Base-by-base conservation (phyloP, 345 rosid genomes). In the Pistacia atlantica region DNA sequence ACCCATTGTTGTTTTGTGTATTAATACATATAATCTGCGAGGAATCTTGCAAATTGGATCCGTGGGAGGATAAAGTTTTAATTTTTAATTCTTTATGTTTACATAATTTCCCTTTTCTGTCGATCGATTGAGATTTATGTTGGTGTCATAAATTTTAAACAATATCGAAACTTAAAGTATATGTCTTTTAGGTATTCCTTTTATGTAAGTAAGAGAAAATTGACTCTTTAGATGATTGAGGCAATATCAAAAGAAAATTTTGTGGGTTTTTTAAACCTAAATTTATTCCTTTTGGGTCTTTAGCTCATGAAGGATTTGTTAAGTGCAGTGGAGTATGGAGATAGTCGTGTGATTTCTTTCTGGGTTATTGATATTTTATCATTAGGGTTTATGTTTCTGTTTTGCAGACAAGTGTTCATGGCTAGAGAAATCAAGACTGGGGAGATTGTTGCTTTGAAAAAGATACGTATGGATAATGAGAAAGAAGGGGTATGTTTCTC, bases 391-490 rank as follows among this genome's bases (percentile, higher is more conserved):
- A 52, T 54, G 45, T 55, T 35, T 52, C 20, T 38, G 1, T 74
- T 56, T 80, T 85, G 86, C 91, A 96, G 97, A 67, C 97, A 93
- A 87, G 99, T 96, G 45, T 96, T 89, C 88, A 96, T 90, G 99
- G 99, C 98, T 14, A 89, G 79, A 80, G 99, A 96, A 74, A 90
- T 83, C 74, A 84, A 89, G 84, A 89, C 99, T 0, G 93, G 97
- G 63, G 98, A 92, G 88, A 93, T 92, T 68, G 98, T 93, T 78
- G 98, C 99, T 75, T 74, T 93, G 87, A 95, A 95, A 87, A 95
- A 91, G 85, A 92, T 93, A 58, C 89, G 99, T 75, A 95, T 96
- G 99, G 99, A 96, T 77, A 93, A 93, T 72, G 99, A 96, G 83
- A 91, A 93, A 86, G 99, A 93, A 80, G 98, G 99, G 87, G 98